phyloP scores from a whole-genome alignment of 1,284 basidiomycete genomes.

The Moesziomyces parantarcticus region DNA sequence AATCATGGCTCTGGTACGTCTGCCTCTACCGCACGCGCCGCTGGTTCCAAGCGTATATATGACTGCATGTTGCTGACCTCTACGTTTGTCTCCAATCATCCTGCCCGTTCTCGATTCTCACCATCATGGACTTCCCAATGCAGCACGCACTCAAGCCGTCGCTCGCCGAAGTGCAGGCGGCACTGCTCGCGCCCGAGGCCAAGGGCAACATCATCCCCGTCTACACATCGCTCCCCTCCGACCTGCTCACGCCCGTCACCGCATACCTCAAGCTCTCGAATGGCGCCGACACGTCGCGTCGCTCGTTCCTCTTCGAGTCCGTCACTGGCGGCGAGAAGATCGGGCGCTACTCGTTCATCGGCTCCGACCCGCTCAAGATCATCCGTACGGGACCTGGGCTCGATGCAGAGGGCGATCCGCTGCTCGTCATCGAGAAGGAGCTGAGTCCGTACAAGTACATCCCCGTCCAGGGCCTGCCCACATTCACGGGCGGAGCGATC shows the following conservation, averaged over 20 bases:
- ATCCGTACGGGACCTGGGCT: conserved; percentile 87
- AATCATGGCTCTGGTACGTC: conserved; percentile 45
- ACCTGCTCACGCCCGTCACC: conserved; percentile 95
- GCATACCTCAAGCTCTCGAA: conserved; percentile 93
- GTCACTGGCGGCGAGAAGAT: conserved; percentile 87
- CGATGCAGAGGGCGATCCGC: conserved; percentile 86
- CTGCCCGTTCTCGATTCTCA: not conserved
- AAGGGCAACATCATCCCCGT: conserved; percentile 89
- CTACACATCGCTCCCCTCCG: conserved; percentile 90
- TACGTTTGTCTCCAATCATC: not conserved
- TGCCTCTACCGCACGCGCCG: not conserved
- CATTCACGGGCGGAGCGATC: conserved; percentile 97
- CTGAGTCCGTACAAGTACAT: conserved; percentile 88
- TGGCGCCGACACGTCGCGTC: conserved; percentile 76
- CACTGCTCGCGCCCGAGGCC: conserved; percentile 41
- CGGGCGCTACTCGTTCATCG: conserved; percentile 94
- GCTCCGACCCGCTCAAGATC: conserved; percentile 92
- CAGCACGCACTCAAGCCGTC: conserved; percentile 54
- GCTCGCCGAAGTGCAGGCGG: conserved; percentile 56
- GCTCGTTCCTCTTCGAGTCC: conserved; percentile 71
- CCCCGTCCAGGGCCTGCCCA: conserved; percentile 87
- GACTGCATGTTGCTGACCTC: conserved; percentile 4
- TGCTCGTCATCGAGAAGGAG: conserved; percentile 84
- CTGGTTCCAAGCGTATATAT: not conserved
- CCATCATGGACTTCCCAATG: conserved; percentile 7